Evolutionary conservation across 768 basidiomycete genomes (phyloP), one percentile per base, ranked within the genome.

Genomic region (Cyclocybe aegerita): DNA sequence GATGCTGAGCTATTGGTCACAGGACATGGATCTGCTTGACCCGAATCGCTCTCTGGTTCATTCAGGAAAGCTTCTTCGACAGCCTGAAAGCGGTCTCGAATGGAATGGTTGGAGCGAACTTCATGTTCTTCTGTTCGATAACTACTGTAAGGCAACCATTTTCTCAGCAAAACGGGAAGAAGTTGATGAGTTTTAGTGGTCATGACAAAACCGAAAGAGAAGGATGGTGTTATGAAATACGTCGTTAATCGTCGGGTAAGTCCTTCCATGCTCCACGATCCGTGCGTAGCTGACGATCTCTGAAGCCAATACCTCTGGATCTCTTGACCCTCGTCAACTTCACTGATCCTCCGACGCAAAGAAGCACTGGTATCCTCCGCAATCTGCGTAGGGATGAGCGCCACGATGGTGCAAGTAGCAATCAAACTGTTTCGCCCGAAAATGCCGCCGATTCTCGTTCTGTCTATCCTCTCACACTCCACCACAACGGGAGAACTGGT

Each of bases 61-160:
- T 61, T 82, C 87, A 1, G 87, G 93, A 5, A 91, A 85, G 56
- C 71, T 98, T 23, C 77, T 89, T 46, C 81, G 93, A 43, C 93
- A 94, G 59, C 90, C 93, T 10, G 94, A 97, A 52, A 85, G 86
- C 30, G 91, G 90, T 9, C 83, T 93, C 55, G 87, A 88, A 65
- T 90, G 86, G 85, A 91, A 81, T 54, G 90, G 87, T 37, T 96
- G 93, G 91, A 85, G 83, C 39, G 94, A 98, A 66, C 77, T 96
- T 6, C 89, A 86, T 54, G 88, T 96, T 7, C 75, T 98, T 46
- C 73, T 99, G 2, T 97, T 99, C 59, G 97, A 99, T 67, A 93
- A 98, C 60, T 99, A 98, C 60, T 68, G 93, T 93, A 52, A 67
- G 90, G 68, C 10, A 11, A 16, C 38, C 36, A 43, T 17, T 12